Percentiles rank a stretch among this genome's conserved stretches.
Conservation (phyloP, 1,284 basidiomycete species). For the Prillingera fragicola region DNA sequence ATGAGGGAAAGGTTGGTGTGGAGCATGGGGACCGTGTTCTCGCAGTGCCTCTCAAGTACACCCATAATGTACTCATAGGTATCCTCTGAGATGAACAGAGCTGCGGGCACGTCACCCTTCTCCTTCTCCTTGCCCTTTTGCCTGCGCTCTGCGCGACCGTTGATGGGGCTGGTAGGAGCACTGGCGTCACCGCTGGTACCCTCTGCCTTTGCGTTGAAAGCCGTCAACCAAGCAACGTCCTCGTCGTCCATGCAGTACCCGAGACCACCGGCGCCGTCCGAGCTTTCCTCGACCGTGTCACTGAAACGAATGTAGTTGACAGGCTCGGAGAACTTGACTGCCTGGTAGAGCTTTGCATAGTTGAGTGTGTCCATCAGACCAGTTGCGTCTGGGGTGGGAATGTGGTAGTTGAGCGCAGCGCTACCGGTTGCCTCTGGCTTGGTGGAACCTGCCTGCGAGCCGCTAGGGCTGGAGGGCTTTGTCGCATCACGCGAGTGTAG, state of each 20-base stretch:
- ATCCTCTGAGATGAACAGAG: constrained; percentile 66
- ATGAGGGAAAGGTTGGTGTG: constrained; percentile 62
- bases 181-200: constrained; percentile 60
- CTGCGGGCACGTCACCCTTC: constrained; percentile 51
- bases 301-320: constrained; percentile 76
- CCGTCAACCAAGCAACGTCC: constrained; percentile 88
- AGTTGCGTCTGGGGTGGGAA: constrained; percentile 86
- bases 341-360: constrained; percentile 65
- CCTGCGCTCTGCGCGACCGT: constrained; percentile 43
- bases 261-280: constrained; percentile 45
- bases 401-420: constrained; percentile 59
- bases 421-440: constrained; percentile 18
- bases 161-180: constrained; percentile 25
- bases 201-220: constrained; percentile 84
- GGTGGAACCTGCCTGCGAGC: constrained; percentile 17
- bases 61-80: constrained; percentile 95
- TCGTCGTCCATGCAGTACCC: constrained; percentile 92
- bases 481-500: constrained; percentile 38
- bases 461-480: constrained; percentile 25
- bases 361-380: constrained; percentile 62
- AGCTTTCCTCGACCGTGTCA: constrained; percentile 76
- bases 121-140: constrained; percentile 47
- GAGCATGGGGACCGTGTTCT: constrained; percentile 81
- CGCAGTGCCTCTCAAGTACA: constrained; percentile 83
- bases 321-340: constrained; percentile 67